Evolutionary conservation across 169 alveolate genomes (phyloP).

Genomic region (Eimeria tenella): DNA sequence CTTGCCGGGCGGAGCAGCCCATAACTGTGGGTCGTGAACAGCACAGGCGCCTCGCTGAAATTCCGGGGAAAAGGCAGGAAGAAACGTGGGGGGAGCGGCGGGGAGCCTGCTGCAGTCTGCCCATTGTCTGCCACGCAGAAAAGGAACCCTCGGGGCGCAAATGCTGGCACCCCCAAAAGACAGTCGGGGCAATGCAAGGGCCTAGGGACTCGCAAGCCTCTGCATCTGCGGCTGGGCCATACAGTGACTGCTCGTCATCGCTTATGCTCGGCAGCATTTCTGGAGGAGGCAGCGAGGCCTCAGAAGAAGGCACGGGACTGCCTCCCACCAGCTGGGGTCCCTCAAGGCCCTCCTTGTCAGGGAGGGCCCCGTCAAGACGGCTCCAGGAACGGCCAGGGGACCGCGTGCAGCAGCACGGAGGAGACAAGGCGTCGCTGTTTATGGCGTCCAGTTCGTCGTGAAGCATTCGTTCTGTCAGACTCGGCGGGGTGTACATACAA

Average conservation of each 20-base stretch:
- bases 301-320: neutral
- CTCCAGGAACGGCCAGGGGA: neutral
- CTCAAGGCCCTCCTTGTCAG: neutral
- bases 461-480: neutral
- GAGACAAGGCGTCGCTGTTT: neutral
- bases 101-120: conserved; percentile 36
- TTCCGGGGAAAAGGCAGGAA: neutral
- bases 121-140: conserved; percentile 20
- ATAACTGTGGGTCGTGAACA: neutral
- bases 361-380: neutral
- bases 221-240: conserved; percentile 29
- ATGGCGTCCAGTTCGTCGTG: neutral
- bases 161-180: neutral
- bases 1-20: neutral
- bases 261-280: neutral
- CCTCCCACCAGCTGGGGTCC: neutral
- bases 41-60: neutral
- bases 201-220: conserved; percentile 40
- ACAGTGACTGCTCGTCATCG: conserved; percentile 3
- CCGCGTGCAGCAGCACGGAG: conserved; percentile 49
- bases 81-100: neutral
- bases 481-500: conserved; percentile 7
- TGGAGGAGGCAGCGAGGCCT: neutral
- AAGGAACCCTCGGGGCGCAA: neutral
- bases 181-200: conserved; percentile 42